Evolutionary conservation across 306 rosid species (phyloP), one percentile per base, ranked within the genome.

Genomic region (Citrullus mucosospermus): DNA sequence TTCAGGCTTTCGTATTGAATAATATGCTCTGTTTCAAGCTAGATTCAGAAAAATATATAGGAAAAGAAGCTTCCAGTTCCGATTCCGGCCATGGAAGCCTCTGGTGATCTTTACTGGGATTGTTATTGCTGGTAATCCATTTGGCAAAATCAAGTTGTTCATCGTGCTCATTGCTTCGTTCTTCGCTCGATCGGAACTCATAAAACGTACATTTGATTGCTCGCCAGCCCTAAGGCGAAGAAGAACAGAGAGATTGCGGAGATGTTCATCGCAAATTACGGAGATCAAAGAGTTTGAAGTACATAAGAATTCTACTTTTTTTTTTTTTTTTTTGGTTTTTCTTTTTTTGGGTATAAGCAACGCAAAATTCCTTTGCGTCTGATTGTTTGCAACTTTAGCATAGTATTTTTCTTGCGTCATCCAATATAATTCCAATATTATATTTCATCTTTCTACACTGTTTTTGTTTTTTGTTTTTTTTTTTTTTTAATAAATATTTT

Each of bases 11-110:
- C 48, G n/a, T 54, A 11, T 74, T 44, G 78, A 75, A 51, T 75
- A 75, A 30, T 68, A 68, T n/a, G 75, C 54, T 34, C 46, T 41
- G 34, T 68, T 75, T 34, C 22, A 77, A 39, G 67, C 69, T 50
- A 44, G 83, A 83, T 80, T 76, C 83, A 36, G 67, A 39, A 34
- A 50, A n/a, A 30, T 1, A 65, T 10, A 62, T 6, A 41, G 8
- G 5, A n/a, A 10, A 20, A 41, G 4, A 18, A 41, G 16, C 16
- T 67, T 9, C 53, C 16, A 48, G 53, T 48, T 48, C 53, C 16
- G 75, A 41, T 66, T 66, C 50, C 25, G 72, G 50, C 72, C 22
- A 66, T 38, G 72, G 28, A 66, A 48, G 72, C 25, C 72, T 36
- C 72, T 16, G 39, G 39, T 36, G 39, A 36, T 36, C 39, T 36